These are phyloP conservation scores for Russula ochroleuca DNA, from an alignment of 768 basidiomycete species.

Conservation along the genomic window DNA sequence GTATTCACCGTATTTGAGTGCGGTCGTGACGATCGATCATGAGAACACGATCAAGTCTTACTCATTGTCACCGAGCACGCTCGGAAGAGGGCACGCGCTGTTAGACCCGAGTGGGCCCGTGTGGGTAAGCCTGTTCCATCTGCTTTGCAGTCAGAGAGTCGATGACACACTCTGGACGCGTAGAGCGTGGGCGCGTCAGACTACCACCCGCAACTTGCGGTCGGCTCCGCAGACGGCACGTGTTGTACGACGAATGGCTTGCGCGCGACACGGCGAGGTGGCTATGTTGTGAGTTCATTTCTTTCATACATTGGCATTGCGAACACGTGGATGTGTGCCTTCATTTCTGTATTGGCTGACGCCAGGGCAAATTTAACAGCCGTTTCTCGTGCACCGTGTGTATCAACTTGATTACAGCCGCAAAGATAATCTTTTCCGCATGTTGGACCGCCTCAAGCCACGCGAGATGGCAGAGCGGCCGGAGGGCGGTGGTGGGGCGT, in stretches of 20 bases:
- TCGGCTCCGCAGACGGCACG: slow-evolving; percentile 79
- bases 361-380: slow-evolving; percentile 38
- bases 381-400: slow-evolving; percentile 72
- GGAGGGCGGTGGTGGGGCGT: slow-evolving; percentile 50
- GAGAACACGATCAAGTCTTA: slow-evolving; percentile 78
- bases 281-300: slow-evolving; percentile 54
- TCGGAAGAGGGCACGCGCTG: slow-evolving; percentile 67
- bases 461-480: slow-evolving; percentile 52
- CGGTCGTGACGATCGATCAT: slow-evolving; percentile 73
- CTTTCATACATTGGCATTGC: not conserved
- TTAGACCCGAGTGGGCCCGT: slow-evolving; percentile 75
- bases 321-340: not conserved
- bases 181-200: slow-evolving; percentile 75
- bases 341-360: not conserved
- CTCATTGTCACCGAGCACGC: slow-evolving; percentile 64
- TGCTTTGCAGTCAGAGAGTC: not conserved
- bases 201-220: slow-evolving; percentile 80
- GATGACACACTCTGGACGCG: not conserved
- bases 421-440: slow-evolving; percentile 66
- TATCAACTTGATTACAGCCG: slow-evolving; percentile 88
- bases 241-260: slow-evolving; percentile 71
- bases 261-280: slow-evolving; percentile 63
- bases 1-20: slow-evolving; percentile 64
- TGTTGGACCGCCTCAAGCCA: slow-evolving; percentile 84
- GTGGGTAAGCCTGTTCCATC: slow-evolving; percentile 55